Conservation (phyloP, 1,139 yeast genomes). For the Candida sojae region DNA sequence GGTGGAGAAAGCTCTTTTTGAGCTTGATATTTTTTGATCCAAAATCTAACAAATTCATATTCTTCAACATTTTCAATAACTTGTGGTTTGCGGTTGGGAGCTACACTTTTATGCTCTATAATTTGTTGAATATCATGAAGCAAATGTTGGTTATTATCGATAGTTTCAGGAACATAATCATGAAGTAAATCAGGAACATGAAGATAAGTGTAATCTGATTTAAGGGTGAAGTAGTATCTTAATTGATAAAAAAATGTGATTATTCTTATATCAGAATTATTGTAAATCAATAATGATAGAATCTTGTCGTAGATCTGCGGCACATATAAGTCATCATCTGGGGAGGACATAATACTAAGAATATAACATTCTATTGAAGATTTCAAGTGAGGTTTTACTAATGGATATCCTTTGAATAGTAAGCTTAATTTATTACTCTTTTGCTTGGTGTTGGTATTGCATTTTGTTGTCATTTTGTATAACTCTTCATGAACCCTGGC, state of each 20-base stretch:
- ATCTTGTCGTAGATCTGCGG: slow-evolving; percentile 12
- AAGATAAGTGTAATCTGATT: slow-evolving; percentile 12
- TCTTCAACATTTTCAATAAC: neutral
- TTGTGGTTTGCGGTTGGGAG: too few relatives aligned
- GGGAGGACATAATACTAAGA: slow-evolving; percentile 5
- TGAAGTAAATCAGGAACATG: slow-evolving; percentile 8
- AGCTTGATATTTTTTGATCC: slow-evolving; percentile 7
- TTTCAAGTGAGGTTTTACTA: slow-evolving; percentile 2
- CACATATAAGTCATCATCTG: slow-evolving; percentile 12
- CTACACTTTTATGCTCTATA: neutral
- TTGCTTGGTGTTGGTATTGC: neutral
- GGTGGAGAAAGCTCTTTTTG: neutral
- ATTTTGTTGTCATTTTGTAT: neutral
- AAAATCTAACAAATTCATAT: slow-evolving; percentile 5
- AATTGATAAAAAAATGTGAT: slow-evolving; percentile 10
- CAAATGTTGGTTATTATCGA: neutral
- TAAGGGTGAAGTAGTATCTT: slow-evolving; percentile 10
- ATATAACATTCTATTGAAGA: slow-evolving; percentile 7
- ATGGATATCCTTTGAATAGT: neutral
- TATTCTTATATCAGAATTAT: neutral
- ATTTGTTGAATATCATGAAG: neutral
- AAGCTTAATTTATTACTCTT: slow-evolving; percentile 1
- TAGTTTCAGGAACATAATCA: slow-evolving; percentile 4
- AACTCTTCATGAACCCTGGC: slow-evolving; percentile 9
- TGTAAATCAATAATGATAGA: slow-evolving; percentile 5